Conservation (phyloP, 2,329 filamentous ascomycete species). For the Aspergillus sp. region DNA sequence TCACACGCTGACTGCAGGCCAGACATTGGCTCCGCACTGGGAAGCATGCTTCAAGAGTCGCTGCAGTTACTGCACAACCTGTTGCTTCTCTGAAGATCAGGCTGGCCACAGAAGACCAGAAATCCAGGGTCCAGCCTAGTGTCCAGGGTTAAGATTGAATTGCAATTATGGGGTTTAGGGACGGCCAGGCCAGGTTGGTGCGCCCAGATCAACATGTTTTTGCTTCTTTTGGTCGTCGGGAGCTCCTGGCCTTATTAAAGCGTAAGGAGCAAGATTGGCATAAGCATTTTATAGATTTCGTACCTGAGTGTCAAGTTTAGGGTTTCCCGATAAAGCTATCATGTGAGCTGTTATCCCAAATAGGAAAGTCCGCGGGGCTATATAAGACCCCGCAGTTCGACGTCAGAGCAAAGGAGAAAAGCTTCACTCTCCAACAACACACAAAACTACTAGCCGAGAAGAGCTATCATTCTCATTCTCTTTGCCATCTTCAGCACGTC, state of each 20-base stretch:
- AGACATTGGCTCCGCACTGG: constrained; percentile 1
- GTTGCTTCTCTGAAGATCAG: constrained; percentile 1
- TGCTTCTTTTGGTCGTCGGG: constrained; percentile 4
- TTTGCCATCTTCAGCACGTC: background rate
- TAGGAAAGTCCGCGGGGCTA: constrained; percentile 4
- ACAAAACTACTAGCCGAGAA: background rate
- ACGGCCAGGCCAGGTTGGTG: constrained; percentile 23
- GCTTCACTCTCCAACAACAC: background rate
- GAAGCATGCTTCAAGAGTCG: background rate
- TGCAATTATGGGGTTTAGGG: constrained; percentile 12
- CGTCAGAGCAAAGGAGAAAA: too few relatives aligned
- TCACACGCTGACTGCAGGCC: constrained; percentile 22
- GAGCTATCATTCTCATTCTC: background rate
- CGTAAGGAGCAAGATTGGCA: too few relatives aligned
- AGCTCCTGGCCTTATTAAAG: background rate
- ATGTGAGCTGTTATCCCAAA: too few relatives aligned
- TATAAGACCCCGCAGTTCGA: background rate
- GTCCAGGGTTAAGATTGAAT: constrained; percentile 14
- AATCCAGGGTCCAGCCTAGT: constrained; percentile 16
- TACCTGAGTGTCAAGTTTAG: too few relatives aligned
- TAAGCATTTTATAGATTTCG: too few relatives aligned
- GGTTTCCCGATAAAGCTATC: too few relatives aligned
- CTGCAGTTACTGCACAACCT: background rate
- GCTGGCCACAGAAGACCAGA: constrained; percentile 6
- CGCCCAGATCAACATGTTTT: constrained; percentile 36